phyloP scores from a whole-genome alignment of 805 yeast species.

The Cyberlindnera petersonii region DNA sequence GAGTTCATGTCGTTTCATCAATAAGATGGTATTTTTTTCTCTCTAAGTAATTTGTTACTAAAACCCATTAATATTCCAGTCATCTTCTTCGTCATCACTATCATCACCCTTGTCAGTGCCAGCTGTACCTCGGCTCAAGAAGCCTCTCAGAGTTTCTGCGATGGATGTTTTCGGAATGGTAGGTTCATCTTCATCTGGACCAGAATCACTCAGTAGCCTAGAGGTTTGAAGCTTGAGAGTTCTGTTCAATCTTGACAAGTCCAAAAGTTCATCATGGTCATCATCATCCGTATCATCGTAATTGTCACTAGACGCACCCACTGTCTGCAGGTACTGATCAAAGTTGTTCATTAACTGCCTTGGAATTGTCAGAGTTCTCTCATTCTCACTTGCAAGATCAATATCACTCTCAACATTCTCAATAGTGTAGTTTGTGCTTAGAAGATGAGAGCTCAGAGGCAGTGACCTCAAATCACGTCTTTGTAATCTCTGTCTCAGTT shows the following conservation, averaged over 20 bases:
- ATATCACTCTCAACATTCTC: constrained; percentile 17
- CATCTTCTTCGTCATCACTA: constrained; percentile 16
- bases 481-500: constrained; percentile 13
- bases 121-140: constrained; percentile 12
- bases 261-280: constrained; percentile 21
- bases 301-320: constrained; percentile 18
- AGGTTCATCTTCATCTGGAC: constrained; percentile 5
- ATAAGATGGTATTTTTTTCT: not conserved
- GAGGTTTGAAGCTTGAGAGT: constrained; percentile 11
- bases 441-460: constrained; percentile 21
- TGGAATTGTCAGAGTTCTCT: constrained; percentile 24
- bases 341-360: constrained; percentile 28
- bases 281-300: constrained; percentile 22
- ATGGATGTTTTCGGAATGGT: constrained; percentile 9
- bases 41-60: not conserved
- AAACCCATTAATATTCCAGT: constrained; percentile 17
- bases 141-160: constrained; percentile 20
- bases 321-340: constrained; percentile 25
- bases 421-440: constrained; percentile 27
- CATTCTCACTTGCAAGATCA: not conserved
- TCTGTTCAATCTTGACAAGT: constrained; percentile 23
- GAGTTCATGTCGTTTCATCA: not conserved
- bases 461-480: constrained; percentile 21
- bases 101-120: constrained; percentile 6
- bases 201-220: constrained; percentile 14